Evolutionary conservation across 352 stramenopile species (phyloP).

Genomic region (Globisporangium rhizosaccharum): DNA sequence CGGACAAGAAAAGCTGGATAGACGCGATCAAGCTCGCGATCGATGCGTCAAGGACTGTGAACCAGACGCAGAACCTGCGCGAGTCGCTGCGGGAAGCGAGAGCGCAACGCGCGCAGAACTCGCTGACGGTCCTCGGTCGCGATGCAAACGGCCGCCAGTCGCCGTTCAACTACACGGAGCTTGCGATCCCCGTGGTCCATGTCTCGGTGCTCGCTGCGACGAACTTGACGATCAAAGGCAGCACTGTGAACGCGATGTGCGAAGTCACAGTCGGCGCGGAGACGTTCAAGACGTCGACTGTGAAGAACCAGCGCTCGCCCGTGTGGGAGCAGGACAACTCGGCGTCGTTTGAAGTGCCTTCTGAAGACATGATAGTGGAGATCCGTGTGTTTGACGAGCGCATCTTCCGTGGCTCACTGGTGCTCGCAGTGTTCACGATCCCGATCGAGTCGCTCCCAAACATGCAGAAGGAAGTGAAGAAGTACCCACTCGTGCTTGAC

Average conservation of each 20-base stretch:
- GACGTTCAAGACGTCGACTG: slow-evolving; percentile 78
- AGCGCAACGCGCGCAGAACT: slow-evolving; percentile 46
- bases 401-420: slow-evolving; percentile 61
- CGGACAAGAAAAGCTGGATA: slow-evolving; percentile 83
- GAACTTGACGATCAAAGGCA: slow-evolving; percentile 69
- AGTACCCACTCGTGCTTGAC: slow-evolving; percentile 71
- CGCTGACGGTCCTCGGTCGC: slow-evolving; percentile 50
- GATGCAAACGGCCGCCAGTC: slow-evolving; percentile 64
- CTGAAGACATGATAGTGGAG: slow-evolving; percentile 78
- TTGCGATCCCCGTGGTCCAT: slow-evolving; percentile 74
- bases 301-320: slow-evolving; percentile 75
- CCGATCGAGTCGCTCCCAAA: slow-evolving; percentile 77
- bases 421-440: slow-evolving; percentile 74
- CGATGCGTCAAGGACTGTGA: slow-evolving; percentile 78
- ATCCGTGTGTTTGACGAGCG: slow-evolving; percentile 82
- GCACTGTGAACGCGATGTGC: slow-evolving; percentile 74
- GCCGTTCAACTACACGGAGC: slow-evolving; percentile 82
- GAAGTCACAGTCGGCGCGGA: slow-evolving; percentile 76
- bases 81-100: slow-evolving; percentile 51
- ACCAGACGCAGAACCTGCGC: slow-evolving; percentile 44
- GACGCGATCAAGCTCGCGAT: slow-evolving; percentile 81
- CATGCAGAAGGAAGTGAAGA: slow-evolving; percentile 79
- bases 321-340: slow-evolving; percentile 86
- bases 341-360: slow-evolving; percentile 70
- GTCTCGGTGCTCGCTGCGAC: slow-evolving; percentile 71